Percentiles rank a stretch among this genome's conserved stretches.
phyloP scores from a whole-genome alignment of 1,284 basidiomycete genomes.

The Cutaneotrichosporon spelunceum region DNA sequence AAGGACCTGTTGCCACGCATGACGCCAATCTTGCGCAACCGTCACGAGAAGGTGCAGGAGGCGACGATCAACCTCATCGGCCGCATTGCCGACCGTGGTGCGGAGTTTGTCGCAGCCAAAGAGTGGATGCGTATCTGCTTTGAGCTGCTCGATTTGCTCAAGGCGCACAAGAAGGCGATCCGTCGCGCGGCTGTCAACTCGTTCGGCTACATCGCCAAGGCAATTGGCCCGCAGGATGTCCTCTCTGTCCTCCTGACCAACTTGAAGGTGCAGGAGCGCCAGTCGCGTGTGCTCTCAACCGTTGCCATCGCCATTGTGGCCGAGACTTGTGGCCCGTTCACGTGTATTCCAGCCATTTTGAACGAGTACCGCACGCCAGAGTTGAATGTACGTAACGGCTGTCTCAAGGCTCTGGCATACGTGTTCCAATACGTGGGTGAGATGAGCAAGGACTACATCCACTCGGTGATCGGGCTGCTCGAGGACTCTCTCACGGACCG shows the following conservation, averaged over 20 bases:
- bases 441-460: conserved; percentile 96
- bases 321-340: conserved; percentile 98
- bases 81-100: conserved; percentile 95
- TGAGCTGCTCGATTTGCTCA: conserved; percentile 92
- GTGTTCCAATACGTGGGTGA: conserved; percentile 99
- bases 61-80: conserved; percentile 99
- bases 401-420: conserved; percentile 96
- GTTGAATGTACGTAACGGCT: conserved; percentile 98
- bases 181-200: conserved; percentile 98
- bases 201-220: conserved; percentile 99
- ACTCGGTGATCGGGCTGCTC: conserved; percentile 94
- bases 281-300: conserved; percentile 97
- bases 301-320: conserved; percentile 96
- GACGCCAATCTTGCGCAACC: conserved; percentile 97
- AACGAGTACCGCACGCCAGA: conserved; percentile 99
- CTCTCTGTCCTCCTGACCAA: conserved; percentile 95
- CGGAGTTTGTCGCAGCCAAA: conserved; percentile 95
- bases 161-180: conserved; percentile 99
- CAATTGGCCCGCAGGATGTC: conserved; percentile 98
- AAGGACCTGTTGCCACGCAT: conserved; percentile 98
- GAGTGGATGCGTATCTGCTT: conserved; percentile 99
- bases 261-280: conserved; percentile 95
- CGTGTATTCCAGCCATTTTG: conserved; percentile 96
- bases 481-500: conserved; percentile 98
- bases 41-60: conserved; percentile 99